These are phyloP conservation scores for Taxawa tesnikishii DNA, from an alignment of 2,329 filamentous ascomycete species.

Conservation along the genomic window DNA sequence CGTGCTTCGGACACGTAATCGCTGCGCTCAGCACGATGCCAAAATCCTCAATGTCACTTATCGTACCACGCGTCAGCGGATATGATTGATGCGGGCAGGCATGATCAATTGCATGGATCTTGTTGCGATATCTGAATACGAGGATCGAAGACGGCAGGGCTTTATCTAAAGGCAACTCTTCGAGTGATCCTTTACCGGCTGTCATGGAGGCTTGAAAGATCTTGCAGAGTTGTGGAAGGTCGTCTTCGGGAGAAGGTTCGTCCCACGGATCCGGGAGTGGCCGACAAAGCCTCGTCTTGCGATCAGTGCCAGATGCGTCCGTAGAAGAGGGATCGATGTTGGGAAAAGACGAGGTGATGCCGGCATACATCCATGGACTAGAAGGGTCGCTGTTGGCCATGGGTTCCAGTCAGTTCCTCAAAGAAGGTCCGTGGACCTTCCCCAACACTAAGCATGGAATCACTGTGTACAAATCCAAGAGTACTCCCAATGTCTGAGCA, in stretches of 20 bases:
- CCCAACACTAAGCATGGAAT: too few species aligned
- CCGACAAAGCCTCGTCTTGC: slow-evolving; percentile 25
- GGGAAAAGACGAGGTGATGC: slow-evolving; percentile 43
- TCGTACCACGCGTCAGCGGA: slow-evolving; percentile 48
- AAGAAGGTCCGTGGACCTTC: too few species aligned
- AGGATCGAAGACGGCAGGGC: slow-evolving; percentile 34
- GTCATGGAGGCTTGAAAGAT: slow-evolving; percentile 32
- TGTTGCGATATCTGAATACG: slow-evolving; percentile 51
- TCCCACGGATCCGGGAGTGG: slow-evolving; percentile 1
- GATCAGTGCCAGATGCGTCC: slow-evolving; percentile 26
- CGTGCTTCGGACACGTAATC: slow-evolving; percentile 55
- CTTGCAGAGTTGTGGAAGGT: slow-evolving; percentile 33
- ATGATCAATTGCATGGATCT: slow-evolving; percentile 57
- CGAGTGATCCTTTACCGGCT: too few species aligned
- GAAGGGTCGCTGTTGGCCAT: too few species aligned
- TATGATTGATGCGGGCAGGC: slow-evolving; percentile 60
- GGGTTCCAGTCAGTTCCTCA: too few species aligned
- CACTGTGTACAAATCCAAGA: too few species aligned
- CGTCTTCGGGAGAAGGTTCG: background rate
- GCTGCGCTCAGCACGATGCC: slow-evolving; percentile 51
- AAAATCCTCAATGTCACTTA: slow-evolving; percentile 65
- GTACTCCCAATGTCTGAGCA: too few species aligned
- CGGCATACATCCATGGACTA: slow-evolving; percentile 45
- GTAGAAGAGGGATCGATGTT: slow-evolving; percentile 35
- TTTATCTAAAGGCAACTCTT: slow-evolving; percentile 25